These are phyloP conservation scores for Pyricularia grisea DNA, from an alignment of 2,329 filamentous ascomycete species.

Conservation along the genomic window DNA sequence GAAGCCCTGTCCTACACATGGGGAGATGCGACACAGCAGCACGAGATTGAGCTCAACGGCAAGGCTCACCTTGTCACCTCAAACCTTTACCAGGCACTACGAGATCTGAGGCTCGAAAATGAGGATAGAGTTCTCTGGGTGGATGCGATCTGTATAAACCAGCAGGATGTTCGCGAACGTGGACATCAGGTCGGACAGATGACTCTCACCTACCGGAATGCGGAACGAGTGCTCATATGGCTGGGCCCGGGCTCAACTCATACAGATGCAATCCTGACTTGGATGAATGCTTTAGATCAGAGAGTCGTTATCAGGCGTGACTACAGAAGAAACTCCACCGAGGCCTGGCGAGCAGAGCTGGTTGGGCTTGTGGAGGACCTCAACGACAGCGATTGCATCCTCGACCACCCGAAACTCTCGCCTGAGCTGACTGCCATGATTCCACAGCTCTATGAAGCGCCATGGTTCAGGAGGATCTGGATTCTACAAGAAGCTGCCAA, in stretches of 20 bases:
- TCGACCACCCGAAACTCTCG: not conserved
- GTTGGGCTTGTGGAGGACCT: not conserved
- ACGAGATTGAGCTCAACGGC: not conserved
- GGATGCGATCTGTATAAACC: not conserved
- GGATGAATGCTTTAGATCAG: not conserved
- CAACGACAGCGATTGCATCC: not conserved
- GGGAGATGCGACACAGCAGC: not conserved
- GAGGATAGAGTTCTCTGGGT: not conserved
- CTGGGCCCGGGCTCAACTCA: not conserved
- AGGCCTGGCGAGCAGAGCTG: not conserved
- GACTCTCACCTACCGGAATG: not conserved
- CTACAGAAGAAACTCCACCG: not conserved
- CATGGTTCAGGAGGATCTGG: constrained; percentile 1
- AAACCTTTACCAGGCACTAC: not conserved
- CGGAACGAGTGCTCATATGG: not conserved
- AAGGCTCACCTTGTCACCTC: not conserved
- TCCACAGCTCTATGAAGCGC: not conserved
- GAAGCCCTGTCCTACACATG: constrained; percentile 13
- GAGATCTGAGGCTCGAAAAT: not conserved
- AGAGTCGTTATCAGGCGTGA: not conserved
- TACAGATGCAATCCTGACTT: not conserved
- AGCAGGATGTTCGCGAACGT: not conserved
- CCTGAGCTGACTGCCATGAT: not conserved
- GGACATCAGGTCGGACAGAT: constrained; percentile 1
- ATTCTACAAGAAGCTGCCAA: not conserved